These are phyloP conservation scores for Trichoderma asperelloides DNA, from an alignment of 495 filamentous ascomycete genomes.

Conservation along the genomic window DNA sequence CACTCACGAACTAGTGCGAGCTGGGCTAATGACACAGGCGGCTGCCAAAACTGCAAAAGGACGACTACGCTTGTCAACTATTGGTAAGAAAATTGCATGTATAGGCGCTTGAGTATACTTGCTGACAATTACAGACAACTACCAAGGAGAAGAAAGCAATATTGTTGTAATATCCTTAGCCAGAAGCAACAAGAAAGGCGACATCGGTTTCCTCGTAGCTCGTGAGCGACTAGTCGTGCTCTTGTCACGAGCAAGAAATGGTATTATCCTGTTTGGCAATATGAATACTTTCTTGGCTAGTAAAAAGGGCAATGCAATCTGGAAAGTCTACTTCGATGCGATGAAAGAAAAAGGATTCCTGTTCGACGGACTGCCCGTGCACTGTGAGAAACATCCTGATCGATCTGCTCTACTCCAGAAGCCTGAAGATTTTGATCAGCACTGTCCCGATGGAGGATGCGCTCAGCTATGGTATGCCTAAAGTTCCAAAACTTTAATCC, in stretches of 20 bases:
- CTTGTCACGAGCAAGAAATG: conserved; percentile 58
- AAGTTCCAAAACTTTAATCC: background rate
- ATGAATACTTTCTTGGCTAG: conserved; percentile 55
- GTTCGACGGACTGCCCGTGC: conserved; percentile 62
- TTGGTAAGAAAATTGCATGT: conserved; percentile 34
- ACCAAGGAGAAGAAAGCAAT: conserved; percentile 72
- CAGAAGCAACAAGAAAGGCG: conserved; percentile 51
- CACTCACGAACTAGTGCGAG: conserved; percentile 54
- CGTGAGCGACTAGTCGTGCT: conserved; percentile 66
- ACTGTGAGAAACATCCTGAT: conserved; percentile 58
- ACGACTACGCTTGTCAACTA: conserved; percentile 53
- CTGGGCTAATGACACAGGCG: conserved; percentile 50
- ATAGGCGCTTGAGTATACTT: background rate
- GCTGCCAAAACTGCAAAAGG: conserved; percentile 43
- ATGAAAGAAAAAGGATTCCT: conserved; percentile 47
- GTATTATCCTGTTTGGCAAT: conserved; percentile 65
- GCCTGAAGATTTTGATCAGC: conserved; percentile 47
- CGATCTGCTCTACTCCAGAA: conserved; percentile 34
- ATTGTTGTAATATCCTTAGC: conserved; percentile 63
- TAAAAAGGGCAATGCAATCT: conserved; percentile 49
- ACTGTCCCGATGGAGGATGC: conserved; percentile 70
- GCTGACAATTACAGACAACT: conserved; percentile 50
- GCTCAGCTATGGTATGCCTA: conserved; percentile 50
- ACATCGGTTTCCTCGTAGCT: conserved; percentile 68
- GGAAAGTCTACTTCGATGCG: conserved; percentile 50